Evolutionary conservation across 139 green algal genomes (phyloP).

Genomic region (Tetradesmus obliquus): DNA sequence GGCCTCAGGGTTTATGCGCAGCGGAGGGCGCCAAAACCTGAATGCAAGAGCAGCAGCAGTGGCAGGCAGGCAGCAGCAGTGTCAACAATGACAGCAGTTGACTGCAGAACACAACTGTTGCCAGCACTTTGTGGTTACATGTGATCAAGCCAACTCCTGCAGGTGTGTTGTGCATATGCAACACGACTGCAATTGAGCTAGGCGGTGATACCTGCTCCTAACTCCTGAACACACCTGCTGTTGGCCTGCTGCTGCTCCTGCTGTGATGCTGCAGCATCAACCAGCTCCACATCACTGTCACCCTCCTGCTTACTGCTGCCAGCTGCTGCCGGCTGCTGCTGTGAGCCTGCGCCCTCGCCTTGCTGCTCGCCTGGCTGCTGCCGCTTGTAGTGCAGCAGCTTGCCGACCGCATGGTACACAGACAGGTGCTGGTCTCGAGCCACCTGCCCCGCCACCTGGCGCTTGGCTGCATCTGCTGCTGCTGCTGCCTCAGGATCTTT

Average conservation of each 20-base stretch:
- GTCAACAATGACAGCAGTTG: not conserved
- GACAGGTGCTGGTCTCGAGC: constrained; percentile 66
- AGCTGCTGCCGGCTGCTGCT: constrained; percentile 23
- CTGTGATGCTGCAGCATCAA: not conserved
- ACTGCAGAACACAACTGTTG: too few relatives aligned
- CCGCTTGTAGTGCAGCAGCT: constrained; percentile 89
- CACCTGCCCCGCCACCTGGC: not conserved
- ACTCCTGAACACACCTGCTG: not conserved
- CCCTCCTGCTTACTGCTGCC: not conserved
- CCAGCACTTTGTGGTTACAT: too few relatives aligned
- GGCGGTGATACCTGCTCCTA: too few relatives aligned
- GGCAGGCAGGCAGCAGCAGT: not conserved
- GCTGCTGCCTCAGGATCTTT: not conserved
- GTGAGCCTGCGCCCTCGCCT: not conserved
- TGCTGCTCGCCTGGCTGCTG: constrained; percentile 37
- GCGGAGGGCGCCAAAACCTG: constrained; percentile 34
- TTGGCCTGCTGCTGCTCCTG: not conserved
- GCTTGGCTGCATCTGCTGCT: constrained; percentile 18
- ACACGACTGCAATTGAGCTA: too few relatives aligned
- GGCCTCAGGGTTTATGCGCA: constrained; percentile 64
- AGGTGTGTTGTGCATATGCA: too few relatives aligned
- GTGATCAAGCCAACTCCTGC: too few relatives aligned
- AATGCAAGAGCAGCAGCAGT: not conserved
- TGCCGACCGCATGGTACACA: constrained; percentile 85
- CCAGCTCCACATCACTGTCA: not conserved